Evolutionary conservation across 345 rosid genomes (phyloP).

Genomic region (Zanthoxylum bungeanum): DNA sequence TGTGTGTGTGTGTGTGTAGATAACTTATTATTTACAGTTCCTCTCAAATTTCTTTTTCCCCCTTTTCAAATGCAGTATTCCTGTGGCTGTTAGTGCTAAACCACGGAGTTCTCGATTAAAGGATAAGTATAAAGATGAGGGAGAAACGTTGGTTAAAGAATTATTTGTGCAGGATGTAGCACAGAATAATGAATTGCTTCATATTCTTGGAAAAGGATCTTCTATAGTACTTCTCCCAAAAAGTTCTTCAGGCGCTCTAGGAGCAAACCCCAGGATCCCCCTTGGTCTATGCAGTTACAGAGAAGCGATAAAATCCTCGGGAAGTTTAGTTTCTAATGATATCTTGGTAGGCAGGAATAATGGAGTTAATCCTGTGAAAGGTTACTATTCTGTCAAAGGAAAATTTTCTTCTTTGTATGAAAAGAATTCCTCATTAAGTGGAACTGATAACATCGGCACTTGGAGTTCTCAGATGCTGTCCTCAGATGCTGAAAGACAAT

Average conservation of each 20-base stretch:
- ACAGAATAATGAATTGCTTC: slow-evolving; percentile 67
- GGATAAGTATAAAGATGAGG: slow-evolving; percentile 87
- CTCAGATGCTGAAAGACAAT: slow-evolving; percentile 26
- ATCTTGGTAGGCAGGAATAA: slow-evolving; percentile 24
- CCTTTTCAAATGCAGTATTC: slow-evolving; percentile 54
- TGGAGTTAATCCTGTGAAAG: slow-evolving; percentile 33
- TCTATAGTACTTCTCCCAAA: slow-evolving; percentile 69
- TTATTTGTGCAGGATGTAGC: slow-evolving; percentile 64
- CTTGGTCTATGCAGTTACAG: slow-evolving; percentile 31
- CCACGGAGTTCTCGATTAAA: slow-evolving; percentile 94
- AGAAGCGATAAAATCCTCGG: slow-evolving; percentile 35
- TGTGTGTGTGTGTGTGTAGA: too few species aligned
- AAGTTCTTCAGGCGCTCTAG: slow-evolving; percentile 63
- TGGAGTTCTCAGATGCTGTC: slow-evolving; percentile 10
- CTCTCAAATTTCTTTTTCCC: slow-evolving; percentile 18
- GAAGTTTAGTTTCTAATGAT: slow-evolving; percentile 34
- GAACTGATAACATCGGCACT: slow-evolving; percentile 25
- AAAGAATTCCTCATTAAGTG: slow-evolving; percentile 35
- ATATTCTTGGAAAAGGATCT: slow-evolving; percentile 74
- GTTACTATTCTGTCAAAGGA: slow-evolving; percentile 47
- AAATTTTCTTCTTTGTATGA: slow-evolving; percentile 63
- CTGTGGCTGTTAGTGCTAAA: slow-evolving; percentile 44
- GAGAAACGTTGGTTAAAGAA: slow-evolving; percentile 78
- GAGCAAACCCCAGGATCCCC: slow-evolving; percentile 32
- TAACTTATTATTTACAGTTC: not conserved